Evolutionary conservation across 2,329 filamentous ascomycete species (phyloP), one percentile per base, ranked within the genome.

Genomic region (Canariomyces notabilis): DNA sequence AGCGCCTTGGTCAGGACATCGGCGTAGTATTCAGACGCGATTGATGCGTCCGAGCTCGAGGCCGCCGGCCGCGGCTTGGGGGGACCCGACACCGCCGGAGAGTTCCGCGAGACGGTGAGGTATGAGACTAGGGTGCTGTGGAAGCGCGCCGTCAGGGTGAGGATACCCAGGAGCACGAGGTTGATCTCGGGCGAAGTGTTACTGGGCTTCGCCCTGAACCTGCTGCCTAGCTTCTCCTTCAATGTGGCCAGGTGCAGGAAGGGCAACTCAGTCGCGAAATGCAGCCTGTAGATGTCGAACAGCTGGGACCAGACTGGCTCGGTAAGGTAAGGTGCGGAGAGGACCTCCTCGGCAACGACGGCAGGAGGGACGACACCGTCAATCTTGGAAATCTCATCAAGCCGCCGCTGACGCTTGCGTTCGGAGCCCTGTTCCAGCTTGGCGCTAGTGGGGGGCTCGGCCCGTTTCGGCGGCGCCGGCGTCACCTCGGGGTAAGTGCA

Each of bases 221-320:
- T 67, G 53, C 66, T 64, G n/a, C 66, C 67, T 51, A 76, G 67
- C 46, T 69, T 71, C 49, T 74, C 71, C 55, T 75, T 75, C 53
- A 87, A 78, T 0, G 77, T 83, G 2, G 79, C 75, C 5, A 82
- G 69, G 59, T 88, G 84, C 6, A 89, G 62, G 57, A 89, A 89
- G 0, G 84, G 80, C 32, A 89, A 72, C 59, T 88, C 84, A 1
- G 83, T 81, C 0, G 81, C 80, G 60, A 83, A 88, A 59, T 89
- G 83, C 34, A 82, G 70, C 56, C 83, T 80, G 62, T 83, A 88
- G 21, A 87, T 78, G 55, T 79, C 78, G 56, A 85, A 83, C 31
- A 88, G 66, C 57, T 86, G 78, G 33, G 76, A 75, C 84, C 84
- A 89, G 4, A 87, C 64, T 40, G 79, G 70, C 23, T 76, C 71